These are phyloP conservation scores for Aspergillus fructus DNA, from an alignment of 2,329 filamentous ascomycete species.

Conservation along the genomic window DNA sequence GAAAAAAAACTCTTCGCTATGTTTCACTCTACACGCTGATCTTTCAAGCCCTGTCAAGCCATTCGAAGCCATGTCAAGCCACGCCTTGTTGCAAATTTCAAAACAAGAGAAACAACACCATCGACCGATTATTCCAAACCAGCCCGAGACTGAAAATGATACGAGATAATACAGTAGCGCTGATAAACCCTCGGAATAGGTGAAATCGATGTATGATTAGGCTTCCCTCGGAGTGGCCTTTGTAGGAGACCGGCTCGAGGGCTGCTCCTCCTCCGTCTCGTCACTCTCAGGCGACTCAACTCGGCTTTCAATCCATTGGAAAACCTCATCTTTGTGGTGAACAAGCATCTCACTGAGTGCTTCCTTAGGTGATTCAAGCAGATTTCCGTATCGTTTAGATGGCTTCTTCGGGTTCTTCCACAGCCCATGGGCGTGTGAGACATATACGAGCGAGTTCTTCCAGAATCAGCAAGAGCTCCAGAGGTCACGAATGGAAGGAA, in stretches of 20 bases:
- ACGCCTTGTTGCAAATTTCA: not conserved
- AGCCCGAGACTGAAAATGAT: not conserved
- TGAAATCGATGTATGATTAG: not conserved
- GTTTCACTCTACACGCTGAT: constrained; percentile 7
- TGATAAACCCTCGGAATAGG: not conserved
- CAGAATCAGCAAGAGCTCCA: not conserved
- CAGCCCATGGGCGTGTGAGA: constrained; percentile 71
- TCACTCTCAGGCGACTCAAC: constrained; percentile 26
- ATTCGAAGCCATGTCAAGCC: not conserved
- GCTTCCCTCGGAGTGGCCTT: constrained; percentile 8
- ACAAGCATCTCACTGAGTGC: constrained; percentile 58
- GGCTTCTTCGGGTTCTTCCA: constrained; percentile 64
- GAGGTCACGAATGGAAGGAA: not conserved
- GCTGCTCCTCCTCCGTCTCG: constrained; percentile 27
- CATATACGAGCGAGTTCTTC: constrained; percentile 73
- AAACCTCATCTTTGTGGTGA: constrained; percentile 52
- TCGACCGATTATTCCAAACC: constrained; percentile 1
- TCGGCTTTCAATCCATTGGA: constrained; percentile 45
- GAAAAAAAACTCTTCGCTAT: not conserved
- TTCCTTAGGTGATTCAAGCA: constrained; percentile 47
- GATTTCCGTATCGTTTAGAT: constrained; percentile 58
- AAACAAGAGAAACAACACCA: not conserved
- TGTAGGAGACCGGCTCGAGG: constrained; percentile 17
- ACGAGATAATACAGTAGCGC: not conserved
- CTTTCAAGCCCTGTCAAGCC: not conserved